Conservation (phyloP, 2,329 filamentous ascomycete species). For the Neurospora sp. region DNA sequence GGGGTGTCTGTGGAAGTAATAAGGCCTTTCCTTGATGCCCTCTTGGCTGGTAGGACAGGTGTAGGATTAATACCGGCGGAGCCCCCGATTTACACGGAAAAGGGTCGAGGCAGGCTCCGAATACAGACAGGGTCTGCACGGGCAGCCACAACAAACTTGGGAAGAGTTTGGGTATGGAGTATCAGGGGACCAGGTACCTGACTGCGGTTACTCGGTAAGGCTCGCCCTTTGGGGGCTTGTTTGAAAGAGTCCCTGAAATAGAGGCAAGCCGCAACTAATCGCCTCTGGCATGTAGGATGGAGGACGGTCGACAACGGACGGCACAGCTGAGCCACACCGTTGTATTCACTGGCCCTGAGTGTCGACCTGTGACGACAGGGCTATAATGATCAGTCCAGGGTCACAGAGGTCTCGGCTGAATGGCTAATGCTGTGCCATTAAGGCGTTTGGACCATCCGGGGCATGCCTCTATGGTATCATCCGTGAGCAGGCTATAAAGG, state of each 20-base stretch:
- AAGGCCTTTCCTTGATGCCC: conserved; percentile 30
- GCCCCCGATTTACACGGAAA: conserved; percentile 34
- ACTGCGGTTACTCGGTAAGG: conserved; percentile 29
- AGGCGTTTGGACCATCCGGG: conserved; percentile 28
- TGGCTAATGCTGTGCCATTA: conserved; percentile 37
- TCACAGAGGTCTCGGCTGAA: conserved; percentile 37
- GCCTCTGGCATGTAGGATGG: conserved; percentile 16
- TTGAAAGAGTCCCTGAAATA: conserved; percentile 23
- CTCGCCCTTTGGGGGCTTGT: conserved; percentile 20
- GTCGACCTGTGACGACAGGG: conserved; percentile 24
- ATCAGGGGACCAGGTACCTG: conserved; percentile 30
- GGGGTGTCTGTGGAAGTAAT: conserved; percentile 30
- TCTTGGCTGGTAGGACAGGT: conserved; percentile 34
- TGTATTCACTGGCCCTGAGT: conserved; percentile 18
- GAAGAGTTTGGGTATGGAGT: conserved; percentile 9
- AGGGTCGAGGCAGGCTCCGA: conserved; percentile 37
- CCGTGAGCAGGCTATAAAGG: conserved; percentile 19
- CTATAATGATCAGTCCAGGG: conserved; percentile 27
- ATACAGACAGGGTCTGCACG: conserved; percentile 32
- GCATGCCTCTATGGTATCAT: conserved; percentile 9
- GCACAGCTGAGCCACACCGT: conserved; percentile 30
- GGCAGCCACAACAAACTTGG: conserved; percentile 22
- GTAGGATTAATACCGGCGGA: conserved; percentile 38
- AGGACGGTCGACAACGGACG: conserved; percentile 9
- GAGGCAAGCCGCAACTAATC: conserved; percentile 26